phyloP scores from a whole-genome alignment of 192 early-diverging fungal species.

The Pilaira anomala region DNA sequence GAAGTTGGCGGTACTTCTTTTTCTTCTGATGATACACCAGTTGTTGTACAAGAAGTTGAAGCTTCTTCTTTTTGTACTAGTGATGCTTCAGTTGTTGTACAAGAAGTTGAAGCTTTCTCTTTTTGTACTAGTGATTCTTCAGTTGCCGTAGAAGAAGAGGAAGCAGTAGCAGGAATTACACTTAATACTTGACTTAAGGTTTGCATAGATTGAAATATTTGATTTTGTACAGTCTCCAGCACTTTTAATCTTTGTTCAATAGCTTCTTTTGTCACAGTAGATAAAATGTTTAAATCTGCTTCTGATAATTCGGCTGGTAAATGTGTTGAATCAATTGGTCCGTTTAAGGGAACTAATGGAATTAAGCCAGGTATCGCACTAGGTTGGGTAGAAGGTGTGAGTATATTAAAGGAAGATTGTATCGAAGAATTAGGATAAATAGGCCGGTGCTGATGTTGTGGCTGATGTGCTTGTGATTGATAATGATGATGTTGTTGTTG shows the following conservation, averaged over 20 bases:
- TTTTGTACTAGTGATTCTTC: too few species aligned
- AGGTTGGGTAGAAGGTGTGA: constrained; percentile 3
- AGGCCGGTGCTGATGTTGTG: neutral
- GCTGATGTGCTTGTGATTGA: neutral
- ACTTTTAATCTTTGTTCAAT: constrained; percentile 64
- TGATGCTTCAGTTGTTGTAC: too few species aligned
- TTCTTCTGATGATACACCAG: too few species aligned
- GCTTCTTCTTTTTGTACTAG: too few species aligned
- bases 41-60: neutral
- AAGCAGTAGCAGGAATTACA: constrained; percentile 28
- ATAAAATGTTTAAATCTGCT: constrained; percentile 54
- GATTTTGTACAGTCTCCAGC: constrained; percentile 56
- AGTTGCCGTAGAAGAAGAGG: neutral
- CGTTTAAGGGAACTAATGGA: neutral
- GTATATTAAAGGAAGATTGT: neutral
- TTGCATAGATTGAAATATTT: constrained; percentile 51
- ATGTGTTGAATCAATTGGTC: neutral
- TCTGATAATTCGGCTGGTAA: constrained; percentile 31
- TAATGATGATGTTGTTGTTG: constrained; percentile 8
- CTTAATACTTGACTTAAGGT: constrained; percentile 40
- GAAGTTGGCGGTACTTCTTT: neutral
- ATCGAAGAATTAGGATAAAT: neutral
- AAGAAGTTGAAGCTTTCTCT: neutral
- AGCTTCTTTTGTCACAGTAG: constrained; percentile 54
- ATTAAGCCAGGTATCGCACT: constrained; percentile 35